Evolutionary conservation across 2,329 filamentous ascomycete genomes (phyloP).

Genomic region (Akanthomyces uredinophilus): DNA sequence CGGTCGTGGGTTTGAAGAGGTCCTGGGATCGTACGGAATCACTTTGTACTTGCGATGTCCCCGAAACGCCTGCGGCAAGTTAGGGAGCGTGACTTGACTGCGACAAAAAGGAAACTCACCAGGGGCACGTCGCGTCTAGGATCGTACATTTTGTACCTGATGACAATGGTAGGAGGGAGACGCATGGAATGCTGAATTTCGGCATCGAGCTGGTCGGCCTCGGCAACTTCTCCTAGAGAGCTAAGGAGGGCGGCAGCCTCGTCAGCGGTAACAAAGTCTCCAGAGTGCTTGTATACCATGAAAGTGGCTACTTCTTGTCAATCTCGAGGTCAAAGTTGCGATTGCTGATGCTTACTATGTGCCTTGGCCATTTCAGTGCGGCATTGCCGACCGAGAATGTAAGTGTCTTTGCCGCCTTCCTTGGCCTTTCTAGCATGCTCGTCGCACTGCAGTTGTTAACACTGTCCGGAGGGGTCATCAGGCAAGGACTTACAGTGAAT

Average conservation of each 20-base stretch:
- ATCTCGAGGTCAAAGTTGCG: constrained; percentile 20
- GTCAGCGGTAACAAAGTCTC: constrained; percentile 31
- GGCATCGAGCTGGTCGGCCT: constrained; percentile 31
- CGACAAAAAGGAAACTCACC: constrained; percentile 32
- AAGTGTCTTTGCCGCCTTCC: constrained; percentile 38
- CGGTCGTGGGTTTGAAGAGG: constrained; percentile 18
- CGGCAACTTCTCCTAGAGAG: constrained; percentile 39
- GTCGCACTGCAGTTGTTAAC: constrained; percentile 32
- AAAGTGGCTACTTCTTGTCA: constrained; percentile 38
- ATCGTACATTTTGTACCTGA: constrained; percentile 49
- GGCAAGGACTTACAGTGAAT: constrained; percentile 46
- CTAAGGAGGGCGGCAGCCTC: constrained; percentile 42
- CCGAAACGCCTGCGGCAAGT: constrained; percentile 25
- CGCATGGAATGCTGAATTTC: constrained; percentile 29
- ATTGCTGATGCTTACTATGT: constrained; percentile 40
- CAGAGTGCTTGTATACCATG: constrained; percentile 37
- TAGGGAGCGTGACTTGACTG: constrained; percentile 7
- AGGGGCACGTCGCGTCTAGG: constrained; percentile 42
- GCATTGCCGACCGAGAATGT: constrained; percentile 52
- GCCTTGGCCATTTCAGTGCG: constrained; percentile 57
- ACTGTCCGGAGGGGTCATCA: neutral
- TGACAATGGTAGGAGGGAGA: constrained; percentile 37
- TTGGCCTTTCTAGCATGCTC: constrained; percentile 46
- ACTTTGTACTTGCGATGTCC: constrained; percentile 19
- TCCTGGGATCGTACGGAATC: constrained; percentile 25